These are phyloP conservation scores for Aspergillus tanneri DNA, from an alignment of 2,329 filamentous ascomycete species.

Conservation along the genomic window DNA sequence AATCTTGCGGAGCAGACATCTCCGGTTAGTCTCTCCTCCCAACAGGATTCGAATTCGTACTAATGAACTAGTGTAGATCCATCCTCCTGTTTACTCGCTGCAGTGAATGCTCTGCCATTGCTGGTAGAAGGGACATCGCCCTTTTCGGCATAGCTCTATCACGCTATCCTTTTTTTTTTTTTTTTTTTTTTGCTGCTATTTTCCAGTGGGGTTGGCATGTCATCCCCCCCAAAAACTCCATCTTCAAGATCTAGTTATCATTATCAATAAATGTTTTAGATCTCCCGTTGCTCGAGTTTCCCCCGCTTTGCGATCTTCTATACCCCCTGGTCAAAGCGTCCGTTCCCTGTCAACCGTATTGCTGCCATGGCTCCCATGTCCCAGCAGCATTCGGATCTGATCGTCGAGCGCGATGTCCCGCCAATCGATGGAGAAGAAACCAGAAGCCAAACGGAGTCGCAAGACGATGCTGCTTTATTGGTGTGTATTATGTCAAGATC, in stretches of 20 bases:
- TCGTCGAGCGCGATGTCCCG: slow-evolving; percentile 25
- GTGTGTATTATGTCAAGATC: slow-evolving; percentile 24
- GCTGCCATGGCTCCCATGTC: slow-evolving; percentile 12
- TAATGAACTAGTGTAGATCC: not conserved
- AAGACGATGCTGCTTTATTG: slow-evolving; percentile 40
- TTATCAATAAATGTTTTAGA: slow-evolving; percentile 8
- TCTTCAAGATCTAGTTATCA: not conserved
- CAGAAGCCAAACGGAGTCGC: slow-evolving; percentile 26
- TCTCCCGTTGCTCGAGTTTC: slow-evolving; percentile 2
- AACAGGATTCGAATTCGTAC: not conserved
- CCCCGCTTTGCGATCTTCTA: not conserved
- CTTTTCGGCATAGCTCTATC: slow-evolving; percentile 1
- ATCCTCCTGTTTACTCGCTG: not conserved
- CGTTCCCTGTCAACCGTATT: not conserved
- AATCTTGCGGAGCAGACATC: slow-evolving; percentile 21
- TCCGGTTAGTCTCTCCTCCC: slow-evolving; percentile 16
- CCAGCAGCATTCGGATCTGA: slow-evolving; percentile 22
- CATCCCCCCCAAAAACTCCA: slow-evolving; percentile 15
- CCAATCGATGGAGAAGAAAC: slow-evolving; percentile 26
- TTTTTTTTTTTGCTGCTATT: slow-evolving; percentile 7
- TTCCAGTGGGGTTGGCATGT: slow-evolving; percentile 18
- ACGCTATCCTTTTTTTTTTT: slow-evolving; percentile 8
- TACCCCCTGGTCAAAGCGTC: not conserved
- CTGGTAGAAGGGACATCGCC: not conserved
- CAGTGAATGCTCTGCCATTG: slow-evolving; percentile 1